Percentiles rank a stretch among this genome's conserved stretches.
These are phyloP conservation scores for Inga leiocalycina DNA, from an alignment of 306 rosid species.

Conservation along the genomic window DNA sequence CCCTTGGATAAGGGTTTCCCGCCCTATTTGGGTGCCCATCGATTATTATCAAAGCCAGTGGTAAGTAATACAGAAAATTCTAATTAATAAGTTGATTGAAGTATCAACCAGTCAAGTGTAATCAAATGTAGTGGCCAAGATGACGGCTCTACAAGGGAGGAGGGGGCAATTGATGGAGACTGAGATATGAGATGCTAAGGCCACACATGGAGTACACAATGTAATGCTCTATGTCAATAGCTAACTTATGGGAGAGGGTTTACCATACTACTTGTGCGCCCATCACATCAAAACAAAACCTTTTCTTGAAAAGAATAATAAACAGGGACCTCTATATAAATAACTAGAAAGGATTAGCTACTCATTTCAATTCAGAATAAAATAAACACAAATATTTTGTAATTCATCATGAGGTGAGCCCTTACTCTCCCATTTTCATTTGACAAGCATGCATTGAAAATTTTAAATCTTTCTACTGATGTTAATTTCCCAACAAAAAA, in stretches of 20 bases:
- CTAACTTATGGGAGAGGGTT: not conserved
- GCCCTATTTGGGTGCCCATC: not conserved
- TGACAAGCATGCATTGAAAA: not conserved
- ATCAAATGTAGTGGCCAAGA: not conserved
- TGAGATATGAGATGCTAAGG: not conserved
- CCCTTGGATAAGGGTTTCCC: not conserved
- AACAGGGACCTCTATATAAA: not conserved
- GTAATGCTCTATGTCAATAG: not conserved
- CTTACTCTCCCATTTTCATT: not conserved
- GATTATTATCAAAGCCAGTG: not conserved
- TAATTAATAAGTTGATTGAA: not conserved
- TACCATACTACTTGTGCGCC: not conserved
- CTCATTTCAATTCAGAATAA: not conserved
- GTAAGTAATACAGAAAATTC: not conserved
- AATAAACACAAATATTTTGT: not conserved
- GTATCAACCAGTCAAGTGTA: not conserved
- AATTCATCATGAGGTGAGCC: not conserved
- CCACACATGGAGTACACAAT: not conserved
- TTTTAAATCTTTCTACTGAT: not conserved
- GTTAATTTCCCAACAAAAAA: not conserved
- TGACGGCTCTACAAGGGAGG: not conserved
- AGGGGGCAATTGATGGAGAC: not conserved
- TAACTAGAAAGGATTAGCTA: not conserved
- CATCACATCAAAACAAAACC: not conserved
- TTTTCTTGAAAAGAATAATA: not conserved